Evolutionary conservation across 2,329 filamentous ascomycete genomes (phyloP).

Genomic region (Zymoseptoria pseudotritici): DNA sequence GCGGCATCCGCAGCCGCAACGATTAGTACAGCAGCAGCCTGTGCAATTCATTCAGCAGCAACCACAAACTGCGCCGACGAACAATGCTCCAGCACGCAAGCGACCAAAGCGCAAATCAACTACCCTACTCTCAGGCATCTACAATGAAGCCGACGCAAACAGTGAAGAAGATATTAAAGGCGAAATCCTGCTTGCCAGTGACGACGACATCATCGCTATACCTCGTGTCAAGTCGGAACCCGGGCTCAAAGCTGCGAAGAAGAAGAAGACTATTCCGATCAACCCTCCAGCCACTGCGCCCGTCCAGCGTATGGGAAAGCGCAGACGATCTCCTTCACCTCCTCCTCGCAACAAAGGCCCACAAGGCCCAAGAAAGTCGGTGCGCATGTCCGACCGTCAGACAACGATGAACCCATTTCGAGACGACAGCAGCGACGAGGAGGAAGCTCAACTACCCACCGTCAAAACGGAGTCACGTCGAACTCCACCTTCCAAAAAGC

Average conservation of each 20-base stretch:
- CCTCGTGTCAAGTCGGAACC: not conserved
- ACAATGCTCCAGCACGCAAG: not conserved
- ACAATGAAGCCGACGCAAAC: not conserved
- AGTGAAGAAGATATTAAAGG: not conserved
- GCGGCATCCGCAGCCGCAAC: not conserved
- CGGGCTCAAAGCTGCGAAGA: not conserved
- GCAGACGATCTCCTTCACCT: not conserved
- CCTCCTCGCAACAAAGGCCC: not conserved
- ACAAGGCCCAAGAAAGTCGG: not conserved
- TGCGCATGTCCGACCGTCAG: not conserved
- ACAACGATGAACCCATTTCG: not conserved
- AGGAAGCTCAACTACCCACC: not conserved
- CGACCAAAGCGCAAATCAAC: not conserved
- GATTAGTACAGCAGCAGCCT: not conserved
- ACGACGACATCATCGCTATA: not conserved
- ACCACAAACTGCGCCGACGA: not conserved
- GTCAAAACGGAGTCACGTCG: not conserved
- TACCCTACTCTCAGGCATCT: not conserved
- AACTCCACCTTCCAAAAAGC: not conserved
- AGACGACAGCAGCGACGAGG: not conserved
- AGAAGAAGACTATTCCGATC: not conserved
- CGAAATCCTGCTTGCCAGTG: not conserved
- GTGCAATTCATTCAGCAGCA: not conserved
- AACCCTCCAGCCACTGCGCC: not conserved
- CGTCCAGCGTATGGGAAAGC: not conserved